phyloP scores from a whole-genome alignment of 768 basidiomycete species.

The Neoboletus magnificus region DNA sequence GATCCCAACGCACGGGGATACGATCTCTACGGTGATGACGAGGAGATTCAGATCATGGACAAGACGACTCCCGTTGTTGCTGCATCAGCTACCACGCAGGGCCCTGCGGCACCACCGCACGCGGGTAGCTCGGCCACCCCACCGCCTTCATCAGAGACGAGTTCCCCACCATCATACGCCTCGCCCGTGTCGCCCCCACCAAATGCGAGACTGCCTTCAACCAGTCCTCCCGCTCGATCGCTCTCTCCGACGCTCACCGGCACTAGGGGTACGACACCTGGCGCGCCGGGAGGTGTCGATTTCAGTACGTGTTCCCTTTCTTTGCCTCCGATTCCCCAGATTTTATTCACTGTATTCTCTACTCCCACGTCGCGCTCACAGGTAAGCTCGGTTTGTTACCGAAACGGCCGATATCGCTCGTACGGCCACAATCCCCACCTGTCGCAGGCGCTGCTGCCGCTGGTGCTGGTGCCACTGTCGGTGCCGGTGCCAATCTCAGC shows the following conservation, averaged over 20 bases:
- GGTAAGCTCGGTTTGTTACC: constrained; percentile 71
- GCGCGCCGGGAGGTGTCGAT: constrained; percentile 27
- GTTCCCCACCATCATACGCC: constrained; percentile 2
- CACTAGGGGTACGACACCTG: constrained; percentile 10
- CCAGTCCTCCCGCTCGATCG: constrained; percentile 1
- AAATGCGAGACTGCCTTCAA: not conserved
- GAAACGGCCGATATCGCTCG: constrained; percentile 68
- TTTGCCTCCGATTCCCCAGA: no score
- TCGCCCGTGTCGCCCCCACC: constrained; percentile 5
- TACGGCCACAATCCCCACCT: constrained; percentile 31
- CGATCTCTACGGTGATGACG: constrained; percentile 23
- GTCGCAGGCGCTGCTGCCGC: constrained; percentile 1
- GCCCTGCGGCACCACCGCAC: not conserved
- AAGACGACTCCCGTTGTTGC: not conserved
- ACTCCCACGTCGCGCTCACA: constrained; percentile 14
- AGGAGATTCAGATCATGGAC: constrained; percentile 12
- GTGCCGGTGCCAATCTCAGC: not conserved
- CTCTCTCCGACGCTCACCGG: constrained; percentile 8
- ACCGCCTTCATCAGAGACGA: not conserved
- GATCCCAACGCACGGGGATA: constrained; percentile 34
- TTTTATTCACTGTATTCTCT: not conserved
- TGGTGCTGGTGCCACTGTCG: no score
- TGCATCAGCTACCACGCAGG: not conserved
- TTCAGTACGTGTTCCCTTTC: constrained; percentile 26
- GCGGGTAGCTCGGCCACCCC: not conserved